Evolutionary conservation across 306 rosid genomes (phyloP).

Genomic region (Betula pendula): DNA sequence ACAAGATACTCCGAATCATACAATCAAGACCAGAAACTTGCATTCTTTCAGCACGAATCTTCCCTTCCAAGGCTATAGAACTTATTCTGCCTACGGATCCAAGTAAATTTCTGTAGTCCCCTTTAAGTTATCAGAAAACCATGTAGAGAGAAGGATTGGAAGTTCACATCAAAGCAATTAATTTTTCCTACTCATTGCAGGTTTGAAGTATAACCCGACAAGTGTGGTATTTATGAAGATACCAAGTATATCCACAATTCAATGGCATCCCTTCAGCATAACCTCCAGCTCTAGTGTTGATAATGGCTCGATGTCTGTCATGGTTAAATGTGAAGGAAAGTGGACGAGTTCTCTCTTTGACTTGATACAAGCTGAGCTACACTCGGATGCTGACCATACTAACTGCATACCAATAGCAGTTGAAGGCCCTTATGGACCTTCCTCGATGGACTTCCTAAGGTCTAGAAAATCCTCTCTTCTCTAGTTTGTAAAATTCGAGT

Average conservation of each 20-base stretch:
- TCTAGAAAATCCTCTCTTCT: constrained; percentile 23
- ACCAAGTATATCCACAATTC: constrained; percentile 70
- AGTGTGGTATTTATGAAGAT: constrained; percentile 80
- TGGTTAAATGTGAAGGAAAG: constrained; percentile 70
- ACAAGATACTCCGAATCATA: constrained; percentile 68
- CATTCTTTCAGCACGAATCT: constrained; percentile 59
- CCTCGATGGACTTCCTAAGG: constrained; percentile 65
- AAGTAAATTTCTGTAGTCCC: constrained; percentile 32
- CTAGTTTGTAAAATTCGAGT: too few species aligned
- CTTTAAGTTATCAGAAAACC: not conserved
- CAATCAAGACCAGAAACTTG: constrained; percentile 77
- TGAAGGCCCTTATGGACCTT: constrained; percentile 95
- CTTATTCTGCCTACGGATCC: constrained; percentile 76
- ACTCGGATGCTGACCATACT: constrained; percentile 40
- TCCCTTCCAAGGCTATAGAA: constrained; percentile 71
- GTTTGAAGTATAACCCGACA: constrained; percentile 71
- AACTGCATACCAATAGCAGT: constrained; percentile 65
- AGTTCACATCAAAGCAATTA: not conserved
- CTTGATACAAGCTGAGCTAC: constrained; percentile 50
- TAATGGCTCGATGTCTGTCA: constrained; percentile 49
- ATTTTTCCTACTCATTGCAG: constrained; percentile 44
- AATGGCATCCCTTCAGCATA: constrained; percentile 93
- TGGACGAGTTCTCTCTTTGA: constrained; percentile 79
- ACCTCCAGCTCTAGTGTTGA: constrained; percentile 73
- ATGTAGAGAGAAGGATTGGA: not conserved